These are phyloP conservation scores for Clonostachys chloroleuca DNA, from an alignment of 2,329 filamentous ascomycete genomes.

Conservation along the genomic window DNA sequence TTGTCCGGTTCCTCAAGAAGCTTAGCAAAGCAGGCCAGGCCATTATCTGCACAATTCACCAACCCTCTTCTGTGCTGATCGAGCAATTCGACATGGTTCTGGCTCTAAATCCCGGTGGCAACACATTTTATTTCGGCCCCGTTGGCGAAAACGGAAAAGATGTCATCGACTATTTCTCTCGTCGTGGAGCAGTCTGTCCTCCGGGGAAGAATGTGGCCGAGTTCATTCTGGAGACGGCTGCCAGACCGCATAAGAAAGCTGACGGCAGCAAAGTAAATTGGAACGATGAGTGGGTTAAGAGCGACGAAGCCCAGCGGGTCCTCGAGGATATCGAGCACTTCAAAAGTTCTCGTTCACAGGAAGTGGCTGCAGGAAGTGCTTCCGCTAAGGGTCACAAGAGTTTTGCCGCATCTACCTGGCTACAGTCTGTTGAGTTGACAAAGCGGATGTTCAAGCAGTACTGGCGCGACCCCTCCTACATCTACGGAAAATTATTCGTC, in stretches of 20 bases:
- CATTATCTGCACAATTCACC: conserved; percentile 55
- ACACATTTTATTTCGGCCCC: conserved; percentile 48
- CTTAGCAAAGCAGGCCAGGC: conserved; percentile 53
- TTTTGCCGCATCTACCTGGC: conserved; percentile 60
- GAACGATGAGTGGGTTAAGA: conserved; percentile 71
- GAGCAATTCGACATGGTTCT: conserved; percentile 50
- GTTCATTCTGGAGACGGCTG: conserved; percentile 41
- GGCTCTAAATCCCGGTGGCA: conserved; percentile 44
- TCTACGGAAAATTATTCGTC: conserved; percentile 73
- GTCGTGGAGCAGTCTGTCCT: conserved; percentile 62
- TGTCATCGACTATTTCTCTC: conserved; percentile 46
- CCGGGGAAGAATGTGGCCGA: conserved; percentile 45
- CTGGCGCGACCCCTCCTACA: conserved; percentile 72
- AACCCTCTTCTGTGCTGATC: conserved; percentile 48
- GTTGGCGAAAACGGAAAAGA: conserved; percentile 39
- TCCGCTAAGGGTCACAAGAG: conserved; percentile 1
- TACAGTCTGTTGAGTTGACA: conserved; percentile 63
- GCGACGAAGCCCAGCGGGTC: conserved; percentile 53
- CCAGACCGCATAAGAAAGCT: conserved; percentile 21
- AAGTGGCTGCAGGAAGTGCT: neutral
- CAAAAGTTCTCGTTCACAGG: conserved; percentile 23
- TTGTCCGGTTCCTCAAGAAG: conserved; percentile 54
- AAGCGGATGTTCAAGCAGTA: conserved; percentile 68
- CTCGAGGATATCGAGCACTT: conserved; percentile 62
- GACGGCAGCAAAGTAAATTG: conserved; percentile 52